phyloP scores from a whole-genome alignment of 1,284 basidiomycete species.

The Pisolithus thermaeus region DNA sequence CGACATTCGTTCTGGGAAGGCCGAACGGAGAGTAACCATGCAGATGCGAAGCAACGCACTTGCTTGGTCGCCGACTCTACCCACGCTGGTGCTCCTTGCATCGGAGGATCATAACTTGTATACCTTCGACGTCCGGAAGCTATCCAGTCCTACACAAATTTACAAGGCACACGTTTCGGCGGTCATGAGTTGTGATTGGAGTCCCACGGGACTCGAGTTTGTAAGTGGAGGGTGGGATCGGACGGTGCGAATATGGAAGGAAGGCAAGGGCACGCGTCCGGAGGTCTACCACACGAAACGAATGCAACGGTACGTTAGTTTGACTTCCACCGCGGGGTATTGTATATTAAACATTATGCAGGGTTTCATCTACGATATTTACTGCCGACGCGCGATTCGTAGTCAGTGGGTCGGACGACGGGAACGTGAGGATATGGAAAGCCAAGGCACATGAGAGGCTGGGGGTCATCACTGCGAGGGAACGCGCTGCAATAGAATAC shows the following conservation, averaged over 20 bases:
- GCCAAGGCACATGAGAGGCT: constrained; percentile 89
- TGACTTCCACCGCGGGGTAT: not conserved
- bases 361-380: constrained; percentile 72
- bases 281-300: constrained; percentile 98
- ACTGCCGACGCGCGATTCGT: constrained; percentile 92
- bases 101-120: constrained; percentile 99
- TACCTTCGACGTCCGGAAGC: constrained; percentile 92
- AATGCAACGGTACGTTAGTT: constrained; percentile 78
- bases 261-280: constrained; percentile 75
- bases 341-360: constrained; percentile 29
- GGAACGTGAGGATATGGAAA: constrained; percentile 97
- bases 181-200: constrained; percentile 91
- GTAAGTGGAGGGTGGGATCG: constrained; percentile 96
- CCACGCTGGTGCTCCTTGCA: constrained; percentile 85
- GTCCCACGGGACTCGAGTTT: constrained; percentile 93
- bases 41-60: constrained; percentile 87
- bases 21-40: constrained; percentile 88
- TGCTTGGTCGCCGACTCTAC: constrained; percentile 94
- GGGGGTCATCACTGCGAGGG: constrained; percentile 87
- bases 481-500: constrained; percentile 91
- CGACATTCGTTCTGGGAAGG: constrained; percentile 93
- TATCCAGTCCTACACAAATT: constrained; percentile 83
- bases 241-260: constrained; percentile 91
- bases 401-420: constrained; percentile 92
- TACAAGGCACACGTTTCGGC: constrained; percentile 98